Percentiles rank a stretch among this genome's conserved stretches.
Evolutionary conservation across 164 flowering plant species (phyloP).

Genomic region (Nelumbo lutea): DNA sequence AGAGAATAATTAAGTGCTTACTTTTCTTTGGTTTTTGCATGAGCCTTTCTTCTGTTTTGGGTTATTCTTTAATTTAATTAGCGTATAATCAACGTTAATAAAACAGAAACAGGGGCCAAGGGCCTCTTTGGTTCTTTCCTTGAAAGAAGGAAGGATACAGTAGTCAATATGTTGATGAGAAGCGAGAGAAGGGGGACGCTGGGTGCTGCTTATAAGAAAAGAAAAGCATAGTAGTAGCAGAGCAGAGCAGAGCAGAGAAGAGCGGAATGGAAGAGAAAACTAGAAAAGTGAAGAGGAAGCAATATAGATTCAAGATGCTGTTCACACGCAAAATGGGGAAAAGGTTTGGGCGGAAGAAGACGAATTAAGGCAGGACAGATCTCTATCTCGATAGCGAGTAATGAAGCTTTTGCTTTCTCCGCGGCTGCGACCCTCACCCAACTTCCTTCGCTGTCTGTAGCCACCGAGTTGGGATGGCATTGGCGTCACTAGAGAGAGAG

Average conservation of each 20-base stretch:
- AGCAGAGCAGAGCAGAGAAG: background rate
- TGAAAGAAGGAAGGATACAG: background rate
- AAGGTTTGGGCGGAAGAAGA: background rate
- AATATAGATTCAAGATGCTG: conserved; percentile 17
- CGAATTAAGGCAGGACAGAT: background rate
- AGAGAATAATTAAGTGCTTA: conserved; percentile 6
- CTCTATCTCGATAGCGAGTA: background rate
- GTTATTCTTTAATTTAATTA: background rate
- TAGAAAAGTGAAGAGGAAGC: conserved; percentile 16
- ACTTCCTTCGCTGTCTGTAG: too few species aligned
- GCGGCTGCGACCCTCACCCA: background rate
- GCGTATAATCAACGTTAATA: background rate
- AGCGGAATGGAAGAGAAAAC: background rate
- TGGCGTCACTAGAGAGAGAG: too few species aligned
- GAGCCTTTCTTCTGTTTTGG: background rate
- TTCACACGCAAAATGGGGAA: background rate
- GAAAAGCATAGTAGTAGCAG: background rate
- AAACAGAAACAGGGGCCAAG: background rate
- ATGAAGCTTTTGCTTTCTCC: background rate
- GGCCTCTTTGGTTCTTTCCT: background rate
- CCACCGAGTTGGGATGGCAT: too few species aligned
- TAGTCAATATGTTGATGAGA: conserved; percentile 2
- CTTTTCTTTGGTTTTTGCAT: background rate
- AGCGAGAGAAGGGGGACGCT: too few species aligned
- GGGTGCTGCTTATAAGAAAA: too few species aligned